Conservation (phyloP, 2,329 filamentous ascomycete genomes). For the Monilinia polystroma region DNA sequence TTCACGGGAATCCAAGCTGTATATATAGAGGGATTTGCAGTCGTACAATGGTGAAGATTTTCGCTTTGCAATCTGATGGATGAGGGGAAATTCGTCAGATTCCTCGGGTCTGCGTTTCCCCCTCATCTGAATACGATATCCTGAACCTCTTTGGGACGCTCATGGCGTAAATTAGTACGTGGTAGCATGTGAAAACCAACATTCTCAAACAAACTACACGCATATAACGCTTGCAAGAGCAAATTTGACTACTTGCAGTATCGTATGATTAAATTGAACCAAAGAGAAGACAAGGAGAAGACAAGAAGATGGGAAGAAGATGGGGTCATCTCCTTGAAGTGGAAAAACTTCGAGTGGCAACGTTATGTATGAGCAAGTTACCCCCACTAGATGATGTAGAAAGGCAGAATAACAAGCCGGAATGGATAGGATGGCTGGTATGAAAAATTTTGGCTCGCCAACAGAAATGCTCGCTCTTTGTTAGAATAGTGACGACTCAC, state of each 20-base stretch:
- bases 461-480: not conserved
- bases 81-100: not conserved
- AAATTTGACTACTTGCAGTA: slow-evolving; percentile 5
- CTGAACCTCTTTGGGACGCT: not conserved
- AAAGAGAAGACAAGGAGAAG: slow-evolving; percentile 1
- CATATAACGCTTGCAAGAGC: not conserved
- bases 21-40: slow-evolving; percentile 10
- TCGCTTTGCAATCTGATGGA: not conserved
- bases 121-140: slow-evolving; percentile 13
- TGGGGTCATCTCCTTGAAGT: not conserved
- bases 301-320: slow-evolving; percentile 15
- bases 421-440: slow-evolving; percentile 12
- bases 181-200: not conserved
- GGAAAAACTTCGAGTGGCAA: not conserved
- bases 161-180: not conserved
- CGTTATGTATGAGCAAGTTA: not conserved
- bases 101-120: not conserved
- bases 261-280: not conserved
- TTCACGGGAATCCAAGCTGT: slow-evolving; percentile 1
- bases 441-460: slow-evolving; percentile 11
- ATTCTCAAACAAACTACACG: not conserved
- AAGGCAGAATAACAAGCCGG: not conserved
- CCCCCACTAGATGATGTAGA: not conserved
- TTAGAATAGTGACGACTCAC: not conserved
- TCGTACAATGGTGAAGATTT: not conserved